These are phyloP conservation scores for Solanum hybrid DNA, from an alignment of 305 asterid genomes.

Conservation along the genomic window DNA sequence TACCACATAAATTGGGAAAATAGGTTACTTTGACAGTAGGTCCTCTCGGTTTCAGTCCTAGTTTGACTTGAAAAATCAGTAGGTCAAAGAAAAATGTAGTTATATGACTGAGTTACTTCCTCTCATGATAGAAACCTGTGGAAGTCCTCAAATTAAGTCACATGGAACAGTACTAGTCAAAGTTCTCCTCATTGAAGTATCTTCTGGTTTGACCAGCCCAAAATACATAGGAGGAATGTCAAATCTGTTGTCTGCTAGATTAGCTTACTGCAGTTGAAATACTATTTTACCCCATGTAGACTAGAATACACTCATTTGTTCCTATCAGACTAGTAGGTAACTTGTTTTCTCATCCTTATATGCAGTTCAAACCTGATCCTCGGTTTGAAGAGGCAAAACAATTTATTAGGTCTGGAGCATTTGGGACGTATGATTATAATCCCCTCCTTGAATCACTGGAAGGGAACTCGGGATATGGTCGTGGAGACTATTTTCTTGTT, in stretches of 20 bases:
- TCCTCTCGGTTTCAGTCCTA: not conserved
- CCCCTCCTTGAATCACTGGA: slow-evolving; percentile 95
- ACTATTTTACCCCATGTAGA: not conserved
- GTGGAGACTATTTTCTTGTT: slow-evolving; percentile 93
- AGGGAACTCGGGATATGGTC: slow-evolving; percentile 88
- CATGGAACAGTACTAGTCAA: not conserved
- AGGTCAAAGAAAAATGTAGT: not conserved
- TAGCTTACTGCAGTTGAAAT: not conserved
- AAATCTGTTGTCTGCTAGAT: not conserved
- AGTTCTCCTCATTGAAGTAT: not conserved
- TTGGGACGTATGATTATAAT: slow-evolving; percentile 90
- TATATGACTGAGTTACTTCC: not conserved
- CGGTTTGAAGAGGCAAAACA: slow-evolving; percentile 95
- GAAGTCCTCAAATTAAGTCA: not conserved
- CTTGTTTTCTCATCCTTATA: not conserved
- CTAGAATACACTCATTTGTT: not conserved
- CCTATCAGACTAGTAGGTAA: not conserved
- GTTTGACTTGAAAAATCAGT: not conserved
- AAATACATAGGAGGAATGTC: not conserved
- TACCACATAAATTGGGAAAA: not conserved
- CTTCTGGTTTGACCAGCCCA: not conserved
- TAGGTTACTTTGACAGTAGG: not conserved
- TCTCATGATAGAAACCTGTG: not conserved
- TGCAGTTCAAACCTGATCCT: slow-evolving; percentile 89
- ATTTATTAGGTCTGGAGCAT: slow-evolving; percentile 83